Evolutionary conservation across 2,329 filamentous ascomycete species (phyloP), one percentile per base, ranked within the genome.

Genomic region (Colletotrichum kahawae): DNA sequence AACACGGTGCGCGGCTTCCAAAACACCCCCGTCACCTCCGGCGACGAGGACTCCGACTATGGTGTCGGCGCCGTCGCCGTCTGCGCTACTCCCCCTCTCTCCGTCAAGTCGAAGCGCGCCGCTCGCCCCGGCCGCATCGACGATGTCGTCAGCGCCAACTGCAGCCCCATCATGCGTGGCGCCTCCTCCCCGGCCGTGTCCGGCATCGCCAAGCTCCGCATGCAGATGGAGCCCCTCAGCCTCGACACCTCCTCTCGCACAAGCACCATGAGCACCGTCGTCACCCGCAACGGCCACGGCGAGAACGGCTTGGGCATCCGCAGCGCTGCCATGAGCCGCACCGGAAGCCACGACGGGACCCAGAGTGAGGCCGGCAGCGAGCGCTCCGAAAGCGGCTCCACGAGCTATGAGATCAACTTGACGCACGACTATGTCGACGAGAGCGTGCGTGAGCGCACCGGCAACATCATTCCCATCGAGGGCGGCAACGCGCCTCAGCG

Each of bases 341-440:
- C 89, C 81, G 80, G 84, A 62, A 92, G 90, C 77, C 91, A 90
- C 66, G 90, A 90, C 71, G 90, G 89, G 75, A 86, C 87, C 71
- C 86, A 85, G 68, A 90, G 88, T 78, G 88, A 89, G 71, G 85
- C 85, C 59, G 87, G 87, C 82, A 92, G 86, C 79, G 89, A 87
- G 79, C 90, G 89, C 78, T 96, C 94, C 2, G 94, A 96, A 79
- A 90, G 91, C 31, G 86, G 83, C 21, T 88, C 88, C 82, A 94
- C 94, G 67, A 94, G 93, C 81, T 98, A 98, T 82, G 95, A 98
- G 85, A 92, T 98, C 77, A 92, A 92, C 67, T 89, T 98, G 48
- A 94, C 97, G 78, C 86, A 95, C 77, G 96, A 98, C 82, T 98
- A 98, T 79, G 90, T 95, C 75, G 97, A 94, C 82, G 90, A 92